Evolutionary conservation across 2,329 filamentous ascomycete species (phyloP).

Genomic region (Monosporascus cannonballus): DNA sequence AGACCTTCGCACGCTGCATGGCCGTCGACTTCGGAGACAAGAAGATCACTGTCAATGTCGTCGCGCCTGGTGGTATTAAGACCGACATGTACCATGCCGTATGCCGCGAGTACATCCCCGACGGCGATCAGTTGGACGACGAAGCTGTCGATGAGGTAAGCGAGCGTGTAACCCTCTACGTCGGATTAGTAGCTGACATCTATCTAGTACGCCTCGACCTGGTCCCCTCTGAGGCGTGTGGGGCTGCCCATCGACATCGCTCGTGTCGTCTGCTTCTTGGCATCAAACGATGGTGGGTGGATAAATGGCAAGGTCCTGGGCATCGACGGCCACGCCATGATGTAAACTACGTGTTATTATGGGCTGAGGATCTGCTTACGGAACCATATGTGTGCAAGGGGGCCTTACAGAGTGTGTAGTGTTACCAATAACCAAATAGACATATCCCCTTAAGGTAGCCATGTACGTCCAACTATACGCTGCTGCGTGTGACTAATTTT

Average conservation of each 20-base stretch:
- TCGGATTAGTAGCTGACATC: not conserved
- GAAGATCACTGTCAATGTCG: constrained; percentile 61
- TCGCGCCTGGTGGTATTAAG: constrained; percentile 62
- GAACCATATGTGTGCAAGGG: no score
- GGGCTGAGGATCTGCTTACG: no score
- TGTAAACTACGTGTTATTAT: constrained; percentile 13
- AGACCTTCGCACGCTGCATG: constrained; percentile 70
- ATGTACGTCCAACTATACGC: no score
- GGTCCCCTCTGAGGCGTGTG: constrained; percentile 59
- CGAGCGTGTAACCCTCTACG: not conserved
- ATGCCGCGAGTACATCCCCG: constrained; percentile 58
- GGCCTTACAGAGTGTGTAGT: no score
- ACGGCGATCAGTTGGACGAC: constrained; percentile 47
- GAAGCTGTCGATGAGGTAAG: constrained; percentile 52
- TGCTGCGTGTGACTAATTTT: no score
- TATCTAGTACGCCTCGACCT: constrained; percentile 52
- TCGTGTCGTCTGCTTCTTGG: constrained; percentile 53
- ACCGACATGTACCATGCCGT: constrained; percentile 63
- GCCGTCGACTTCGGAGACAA: constrained; percentile 64
- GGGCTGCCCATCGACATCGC: constrained; percentile 64
- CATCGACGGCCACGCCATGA: constrained; percentile 26
- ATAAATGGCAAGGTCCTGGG: constrained; percentile 34
- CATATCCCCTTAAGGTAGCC: no score
- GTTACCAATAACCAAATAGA: no score
- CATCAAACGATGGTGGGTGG: constrained; percentile 41